Evolutionary conservation across 805 yeast genomes (phyloP), one percentile per base, ranked within the genome.

Genomic region (Kurtzmaniella cleridarum): DNA sequence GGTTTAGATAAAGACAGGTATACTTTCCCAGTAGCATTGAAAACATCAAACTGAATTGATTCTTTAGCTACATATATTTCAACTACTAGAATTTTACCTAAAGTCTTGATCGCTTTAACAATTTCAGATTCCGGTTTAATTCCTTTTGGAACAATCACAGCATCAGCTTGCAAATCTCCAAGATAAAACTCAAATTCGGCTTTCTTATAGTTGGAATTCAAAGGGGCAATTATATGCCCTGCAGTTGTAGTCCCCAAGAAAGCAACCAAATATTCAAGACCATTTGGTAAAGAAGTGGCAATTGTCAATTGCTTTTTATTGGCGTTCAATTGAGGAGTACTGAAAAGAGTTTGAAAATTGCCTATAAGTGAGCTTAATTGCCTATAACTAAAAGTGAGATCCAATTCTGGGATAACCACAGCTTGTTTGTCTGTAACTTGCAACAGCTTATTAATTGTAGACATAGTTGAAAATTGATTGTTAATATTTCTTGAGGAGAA

Each of bases 101-200:
- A 71, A 33, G 55, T 55, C 1, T 84, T 80, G 15, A 82, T 73
- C 41, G 62, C 63, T 11, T 76, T 58, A 14, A 79, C 71, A 20
- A 78, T 73, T 18, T 46, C 43, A 2, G 38, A 10, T 20, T 57
- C 44, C 10, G 51, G 47, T 34, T 62, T 69, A 1, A 74, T 58
- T 29, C 81, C 84, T 40, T 60, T 57, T 20, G 83, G 78, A 8
- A 81, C 83, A 42, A 81, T 59, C 23, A 82, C 66, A 18, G 79
- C 77, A 38, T 66, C 66, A 6, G 85, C 71, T 47, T 73, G 62
- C 47, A 82, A 59, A 50, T 82, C 89, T 31, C 69, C 73, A 35
- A 83, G 60, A 53, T 81, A 81, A 55, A 80, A 79, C 49, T 77
- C 79, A 53, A 79, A 77, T 57, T 82, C 90, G 27, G 59, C 48